Base-by-base conservation (phyloP, 768 basidiomycete genomes). In the Brasilioporus rufonigricans region DNA sequence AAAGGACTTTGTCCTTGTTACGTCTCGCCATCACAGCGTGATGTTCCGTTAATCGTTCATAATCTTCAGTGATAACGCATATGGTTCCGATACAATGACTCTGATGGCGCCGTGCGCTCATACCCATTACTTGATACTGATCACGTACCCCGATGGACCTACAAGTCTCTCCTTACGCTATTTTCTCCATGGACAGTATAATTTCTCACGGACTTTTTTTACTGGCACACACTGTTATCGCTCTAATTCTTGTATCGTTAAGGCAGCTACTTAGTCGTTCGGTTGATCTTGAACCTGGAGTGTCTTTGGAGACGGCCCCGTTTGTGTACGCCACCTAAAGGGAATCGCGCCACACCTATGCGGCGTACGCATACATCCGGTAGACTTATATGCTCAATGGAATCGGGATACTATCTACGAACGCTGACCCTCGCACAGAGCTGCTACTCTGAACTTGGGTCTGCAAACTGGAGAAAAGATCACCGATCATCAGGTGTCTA, bases 1-100 rank as follows among this genome's bases (percentile, higher is more conserved):
- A 29, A 76, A 77, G 23, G 84, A 84, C 64, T 87, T 87, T 65
- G 77, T 86, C 61, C 74, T 86, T 55, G 74, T 87, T 61, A 85
- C 80, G 11, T 65, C 72, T 32, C 76, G 78, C 51, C 76, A 83
- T 55, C 81, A 79, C 51, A 85, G 83, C 66, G 67, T 78, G 43
- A 73, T 75, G 62, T 70, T 71, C 52, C 69, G 64, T 52, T 74
- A 60, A 71, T 41, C 48, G 35, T 31, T 10, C 39, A 41, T 33
- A 18, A 33, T 24, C 19, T 21, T 36, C n/a, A 26, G n/a, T 48
- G 38, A 58, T 52, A 29, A 53, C 43, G 23, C 12, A 18, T 31
- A 65, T 78, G 44, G 27, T 14, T 26, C 21, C 14, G 23, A 26
- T 8, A 35, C 44, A 36, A 48, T 48, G 44, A n/a, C n/a, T n/a